Conservation (phyloP, 495 filamentous ascomycete genomes). For the Tetracladium marchalianum region DNA sequence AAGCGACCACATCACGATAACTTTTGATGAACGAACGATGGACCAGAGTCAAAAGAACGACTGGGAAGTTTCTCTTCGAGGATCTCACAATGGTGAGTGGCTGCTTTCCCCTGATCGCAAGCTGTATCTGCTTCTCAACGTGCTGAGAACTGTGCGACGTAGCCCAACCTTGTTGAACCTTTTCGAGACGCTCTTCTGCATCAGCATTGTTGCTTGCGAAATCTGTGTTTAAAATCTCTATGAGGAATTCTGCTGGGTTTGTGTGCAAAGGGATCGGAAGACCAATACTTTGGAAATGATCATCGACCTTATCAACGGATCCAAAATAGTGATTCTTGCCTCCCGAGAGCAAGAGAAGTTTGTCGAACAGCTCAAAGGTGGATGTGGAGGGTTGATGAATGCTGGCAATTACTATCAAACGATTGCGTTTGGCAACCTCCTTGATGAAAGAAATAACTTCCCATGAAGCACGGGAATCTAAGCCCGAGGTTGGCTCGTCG, state of each 20-base stretch:
- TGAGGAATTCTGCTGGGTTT: constrained; percentile 70
- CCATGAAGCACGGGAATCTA: constrained; percentile 60
- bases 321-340: constrained; percentile 66
- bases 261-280: constrained; percentile 51
- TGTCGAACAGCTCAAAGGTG: constrained; percentile 71
- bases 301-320: constrained; percentile 34
- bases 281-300: constrained; percentile 50
- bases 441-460: constrained; percentile 59
- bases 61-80: constrained; percentile 6
- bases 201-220: constrained; percentile 41
- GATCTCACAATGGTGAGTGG: constrained; percentile 1
- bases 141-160: constrained; percentile 9
- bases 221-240: constrained; percentile 68
- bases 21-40: constrained; percentile 70
- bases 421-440: constrained; percentile 53
- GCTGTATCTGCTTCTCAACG: neutral
- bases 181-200: constrained; percentile 26
- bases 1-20: constrained; percentile 72
- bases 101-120: neutral
- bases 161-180: constrained; percentile 35
- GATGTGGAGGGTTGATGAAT: constrained; percentile 76
- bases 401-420: constrained; percentile 62
- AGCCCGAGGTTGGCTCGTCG: constrained; percentile 72
- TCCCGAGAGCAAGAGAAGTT: constrained; percentile 59
- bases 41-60: constrained; percentile 34